Percentiles rank a stretch among this genome's conserved stretches.
Conservation (phyloP, 2,329 filamentous ascomycete genomes). For the Cercospora nicotianae region DNA sequence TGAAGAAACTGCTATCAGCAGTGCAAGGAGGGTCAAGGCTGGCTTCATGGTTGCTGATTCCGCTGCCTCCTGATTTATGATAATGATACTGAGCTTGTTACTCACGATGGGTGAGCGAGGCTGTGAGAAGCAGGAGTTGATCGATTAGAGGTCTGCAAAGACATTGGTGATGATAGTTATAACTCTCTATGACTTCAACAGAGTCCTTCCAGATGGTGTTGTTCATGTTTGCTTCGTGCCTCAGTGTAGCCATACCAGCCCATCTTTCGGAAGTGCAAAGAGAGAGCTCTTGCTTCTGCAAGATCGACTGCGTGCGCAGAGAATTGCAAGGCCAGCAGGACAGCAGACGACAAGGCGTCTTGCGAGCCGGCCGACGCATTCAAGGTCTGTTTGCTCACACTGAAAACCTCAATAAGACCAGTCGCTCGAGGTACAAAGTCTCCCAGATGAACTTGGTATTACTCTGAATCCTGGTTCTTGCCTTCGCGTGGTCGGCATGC, state of each 20-base stretch:
- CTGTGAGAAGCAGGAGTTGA: no score
- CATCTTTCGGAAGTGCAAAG: no score
- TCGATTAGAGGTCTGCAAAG: no score
- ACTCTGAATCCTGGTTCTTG: background rate
- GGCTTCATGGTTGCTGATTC: background rate
- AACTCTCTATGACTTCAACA: no score
- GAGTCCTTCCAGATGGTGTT: no score
- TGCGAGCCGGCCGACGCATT: background rate
- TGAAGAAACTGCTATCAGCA: background rate
- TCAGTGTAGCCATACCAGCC: background rate
- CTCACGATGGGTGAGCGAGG: no score
- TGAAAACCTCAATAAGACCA: background rate
- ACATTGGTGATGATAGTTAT: no score
- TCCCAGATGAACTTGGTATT: background rate
- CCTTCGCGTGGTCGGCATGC: background rate
- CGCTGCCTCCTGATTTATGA: no score
- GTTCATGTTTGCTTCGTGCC: background rate
- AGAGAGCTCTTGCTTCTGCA: background rate
- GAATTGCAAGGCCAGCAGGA: background rate
- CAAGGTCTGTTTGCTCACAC: background rate
- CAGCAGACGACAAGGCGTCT: background rate
- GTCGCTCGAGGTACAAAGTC: background rate
- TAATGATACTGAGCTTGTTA: no score
- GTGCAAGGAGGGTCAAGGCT: background rate
- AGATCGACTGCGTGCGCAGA: background rate